Evolutionary conservation across 345 rosid species (phyloP).

Genomic region (Combretum micranthum): DNA sequence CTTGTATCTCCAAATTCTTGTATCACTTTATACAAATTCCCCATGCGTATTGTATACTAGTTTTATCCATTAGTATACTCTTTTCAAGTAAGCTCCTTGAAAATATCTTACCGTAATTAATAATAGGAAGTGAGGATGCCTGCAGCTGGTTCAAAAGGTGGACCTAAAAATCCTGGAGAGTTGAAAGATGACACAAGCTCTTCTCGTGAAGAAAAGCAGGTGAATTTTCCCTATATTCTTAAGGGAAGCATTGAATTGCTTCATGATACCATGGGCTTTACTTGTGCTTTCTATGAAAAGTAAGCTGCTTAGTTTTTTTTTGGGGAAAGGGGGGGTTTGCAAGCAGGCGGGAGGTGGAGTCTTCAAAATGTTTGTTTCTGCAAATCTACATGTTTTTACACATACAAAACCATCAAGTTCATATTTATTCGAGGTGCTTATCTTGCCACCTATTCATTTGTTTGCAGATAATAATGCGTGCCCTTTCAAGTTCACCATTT

Average conservation of each 20-base stretch:
- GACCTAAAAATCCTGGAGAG: conserved; percentile 58
- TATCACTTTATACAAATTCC: no score
- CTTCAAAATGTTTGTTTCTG: conserved; percentile 1
- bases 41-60: no score
- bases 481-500: conserved; percentile 76
- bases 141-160: conserved; percentile 88
- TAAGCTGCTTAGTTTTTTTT: background rate
- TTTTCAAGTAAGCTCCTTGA: no score
- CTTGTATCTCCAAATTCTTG: no score
- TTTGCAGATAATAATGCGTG: conserved; percentile 64
- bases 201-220: conserved; percentile 89
- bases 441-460: no score
- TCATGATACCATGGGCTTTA: background rate
- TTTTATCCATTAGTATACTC: no score
- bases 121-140: conserved; percentile 97
- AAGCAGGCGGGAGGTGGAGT: no score
- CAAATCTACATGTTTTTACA: background rate
- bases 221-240: conserved; percentile 10
- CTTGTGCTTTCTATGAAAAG: background rate
- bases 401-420: no score
- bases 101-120: conserved; percentile 16
- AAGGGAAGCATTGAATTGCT: background rate
- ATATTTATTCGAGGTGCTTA: no score
- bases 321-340: no score
- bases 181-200: conserved; percentile 82